Base-by-base conservation (phyloP, 2,329 filamentous ascomycete genomes). In the Cladophialophora immunda region DNA sequence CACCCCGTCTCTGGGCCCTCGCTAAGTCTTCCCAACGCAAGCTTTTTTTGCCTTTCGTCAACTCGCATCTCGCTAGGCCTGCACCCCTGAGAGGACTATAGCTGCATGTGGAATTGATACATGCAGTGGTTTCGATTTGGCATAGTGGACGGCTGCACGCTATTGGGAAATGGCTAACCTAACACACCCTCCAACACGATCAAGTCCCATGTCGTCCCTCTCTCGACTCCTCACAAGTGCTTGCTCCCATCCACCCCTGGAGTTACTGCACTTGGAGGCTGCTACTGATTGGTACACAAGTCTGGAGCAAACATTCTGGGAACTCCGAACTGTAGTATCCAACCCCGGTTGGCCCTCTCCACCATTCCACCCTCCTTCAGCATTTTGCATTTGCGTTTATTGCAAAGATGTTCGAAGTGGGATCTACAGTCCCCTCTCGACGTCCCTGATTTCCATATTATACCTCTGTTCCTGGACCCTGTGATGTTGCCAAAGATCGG, bases 261-360 rank as follows among this genome's bases (percentile, higher is more conserved):
- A 30, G 29, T 30, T 47, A 27, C 36, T 64, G 64, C 56, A 47
- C 22, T 64, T 63, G 64, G 64, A 66, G 64, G 66, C 60, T 64
- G 34, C 58, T n/a, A 62, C 64, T 60, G 64, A 64, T 66, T 53
- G 59, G 63, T 34, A 52, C 64, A 57, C 45, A 25, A 25, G 22
- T 50, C 25, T 41, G 60, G 34, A 65, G 50, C 63, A 65, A 59
- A 65, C 57, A 65, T 65, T 34, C 54, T 47, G 56, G 60, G 52
- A 41, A 41, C 45, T 62, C 58, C 55, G 32, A 64, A 19, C 27
- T 19, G 59, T 58, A 32, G 38, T 25, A 60, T 54, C 32, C 50
- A 27, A 56, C 41, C 29, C 50, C 50, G 47, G 64, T 36, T 55
- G 61, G 50, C 29, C 50, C 52, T 36, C 52, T 57, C 61, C 57